These are phyloP conservation scores for Inga laurina DNA, from an alignment of 306 rosid species.

Conservation along the genomic window DNA sequence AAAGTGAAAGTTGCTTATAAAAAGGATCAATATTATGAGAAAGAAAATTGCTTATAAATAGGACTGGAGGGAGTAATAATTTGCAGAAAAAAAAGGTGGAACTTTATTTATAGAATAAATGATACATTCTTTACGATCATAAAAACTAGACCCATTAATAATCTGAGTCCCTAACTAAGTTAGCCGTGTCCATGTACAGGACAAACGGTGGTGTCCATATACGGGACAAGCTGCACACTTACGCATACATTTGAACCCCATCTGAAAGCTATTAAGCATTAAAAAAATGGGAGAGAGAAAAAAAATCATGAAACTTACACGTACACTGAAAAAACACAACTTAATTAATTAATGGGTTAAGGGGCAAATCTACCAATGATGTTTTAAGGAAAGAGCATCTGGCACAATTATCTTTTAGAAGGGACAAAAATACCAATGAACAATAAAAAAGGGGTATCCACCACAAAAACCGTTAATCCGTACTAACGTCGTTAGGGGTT, in stretches of 20 bases:
- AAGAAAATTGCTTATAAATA: too few relatives aligned
- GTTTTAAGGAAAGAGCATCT: too few relatives aligned
- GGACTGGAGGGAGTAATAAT: too few relatives aligned
- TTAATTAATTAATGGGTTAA: too few relatives aligned
- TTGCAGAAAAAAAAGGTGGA: background rate
- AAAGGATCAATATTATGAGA: too few relatives aligned
- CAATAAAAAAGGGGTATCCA: too few relatives aligned
- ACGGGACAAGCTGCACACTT: conserved; percentile 20
- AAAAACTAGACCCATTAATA: background rate
- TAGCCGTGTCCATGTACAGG: background rate
- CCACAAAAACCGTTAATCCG: too few relatives aligned
- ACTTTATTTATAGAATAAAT: background rate
- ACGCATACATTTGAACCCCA: background rate
- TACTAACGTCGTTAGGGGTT: too few relatives aligned
- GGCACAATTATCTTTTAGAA: too few relatives aligned
- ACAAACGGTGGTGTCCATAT: background rate
- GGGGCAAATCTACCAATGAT: too few relatives aligned
- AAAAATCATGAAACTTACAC: background rate
- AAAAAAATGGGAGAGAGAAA: background rate
- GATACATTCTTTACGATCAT: background rate
- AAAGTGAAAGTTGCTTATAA: too few relatives aligned
- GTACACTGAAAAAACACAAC: background rate
- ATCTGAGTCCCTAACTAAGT: conserved; percentile 20
- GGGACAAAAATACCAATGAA: too few relatives aligned
- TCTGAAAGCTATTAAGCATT: background rate